Conservation (phyloP, 148 eudicot genomes). For the Arctostaphylos glauca region DNA sequence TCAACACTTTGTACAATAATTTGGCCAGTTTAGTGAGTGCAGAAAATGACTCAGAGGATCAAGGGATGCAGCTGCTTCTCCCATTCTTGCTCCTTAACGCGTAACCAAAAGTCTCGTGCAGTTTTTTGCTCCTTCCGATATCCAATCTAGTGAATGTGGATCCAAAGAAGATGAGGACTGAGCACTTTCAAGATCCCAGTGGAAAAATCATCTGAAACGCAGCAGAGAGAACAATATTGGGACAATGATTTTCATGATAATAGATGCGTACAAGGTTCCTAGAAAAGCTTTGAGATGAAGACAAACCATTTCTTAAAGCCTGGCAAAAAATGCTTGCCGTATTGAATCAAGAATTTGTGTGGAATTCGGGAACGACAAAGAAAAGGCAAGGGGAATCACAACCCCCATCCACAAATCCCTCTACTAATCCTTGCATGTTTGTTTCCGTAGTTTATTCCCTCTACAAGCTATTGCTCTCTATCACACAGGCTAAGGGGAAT, state of each 20-base stretch:
- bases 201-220: background rate
- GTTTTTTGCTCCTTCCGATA: background rate
- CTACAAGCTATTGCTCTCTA: background rate
- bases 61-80: background rate
- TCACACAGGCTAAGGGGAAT: background rate
- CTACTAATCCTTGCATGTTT: background rate
- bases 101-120: background rate
- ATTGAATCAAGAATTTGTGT: background rate
- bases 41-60: no score
- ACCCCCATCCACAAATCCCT: background rate
- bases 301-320: background rate
- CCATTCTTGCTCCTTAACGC: background rate
- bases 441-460: background rate
- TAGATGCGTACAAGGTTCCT: background rate
- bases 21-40: no score
- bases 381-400: background rate
- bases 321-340: background rate
- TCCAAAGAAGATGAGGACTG: background rate
- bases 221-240: background rate
- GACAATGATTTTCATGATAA: background rate
- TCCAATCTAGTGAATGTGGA: background rate
- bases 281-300: background rate
- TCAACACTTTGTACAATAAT: no score
- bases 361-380: background rate
- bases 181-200: background rate